Percentiles rank a stretch among this genome's conserved stretches.
Conservation (phyloP, 345 rosid genomes). For the Streptanthus diversifolius region DNA sequence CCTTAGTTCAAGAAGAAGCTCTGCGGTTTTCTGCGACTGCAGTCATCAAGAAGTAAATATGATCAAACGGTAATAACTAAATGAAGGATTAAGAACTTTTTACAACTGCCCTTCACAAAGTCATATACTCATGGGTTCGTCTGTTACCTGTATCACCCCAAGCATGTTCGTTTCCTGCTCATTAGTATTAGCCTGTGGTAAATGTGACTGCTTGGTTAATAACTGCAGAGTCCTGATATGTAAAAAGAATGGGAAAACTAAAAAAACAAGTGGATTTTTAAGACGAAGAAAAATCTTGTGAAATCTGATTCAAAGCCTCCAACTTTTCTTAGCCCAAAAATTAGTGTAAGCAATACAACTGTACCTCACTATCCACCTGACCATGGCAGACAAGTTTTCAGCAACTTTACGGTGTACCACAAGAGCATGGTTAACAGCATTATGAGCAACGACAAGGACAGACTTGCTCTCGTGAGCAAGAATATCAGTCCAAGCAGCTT, state of each 20-base stretch:
- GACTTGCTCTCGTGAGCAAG: constrained; percentile 74
- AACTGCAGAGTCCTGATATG: neutral
- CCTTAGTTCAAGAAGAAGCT: constrained; percentile 81
- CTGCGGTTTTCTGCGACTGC: constrained; percentile 94
- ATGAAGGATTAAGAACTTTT: neutral
- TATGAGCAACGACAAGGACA: constrained; percentile 95
- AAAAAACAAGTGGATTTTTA: neutral
- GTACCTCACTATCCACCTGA: constrained; percentile 52
- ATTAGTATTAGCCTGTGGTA: constrained; percentile 43
- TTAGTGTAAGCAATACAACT: constrained; percentile 5
- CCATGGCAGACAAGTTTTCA: constrained; percentile 83
- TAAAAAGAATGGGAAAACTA: neutral
- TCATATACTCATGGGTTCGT: neutral
- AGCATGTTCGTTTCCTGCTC: constrained; percentile 74
- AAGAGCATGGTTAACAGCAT: constrained; percentile 94
- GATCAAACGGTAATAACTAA: neutral
- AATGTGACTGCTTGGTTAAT: constrained; percentile 6
- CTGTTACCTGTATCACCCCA: constrained; percentile 72
- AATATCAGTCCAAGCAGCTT: constrained; percentile 65
- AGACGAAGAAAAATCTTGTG: neutral
- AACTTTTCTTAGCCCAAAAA: neutral
- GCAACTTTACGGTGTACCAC: no score
- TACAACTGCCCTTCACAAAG: neutral
- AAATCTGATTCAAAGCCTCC: neutral
- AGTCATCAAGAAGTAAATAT: constrained; percentile 26